Evolutionary conservation across 352 stramenopile genomes (phyloP).

Genomic region (Pythium chondricola): DNA sequence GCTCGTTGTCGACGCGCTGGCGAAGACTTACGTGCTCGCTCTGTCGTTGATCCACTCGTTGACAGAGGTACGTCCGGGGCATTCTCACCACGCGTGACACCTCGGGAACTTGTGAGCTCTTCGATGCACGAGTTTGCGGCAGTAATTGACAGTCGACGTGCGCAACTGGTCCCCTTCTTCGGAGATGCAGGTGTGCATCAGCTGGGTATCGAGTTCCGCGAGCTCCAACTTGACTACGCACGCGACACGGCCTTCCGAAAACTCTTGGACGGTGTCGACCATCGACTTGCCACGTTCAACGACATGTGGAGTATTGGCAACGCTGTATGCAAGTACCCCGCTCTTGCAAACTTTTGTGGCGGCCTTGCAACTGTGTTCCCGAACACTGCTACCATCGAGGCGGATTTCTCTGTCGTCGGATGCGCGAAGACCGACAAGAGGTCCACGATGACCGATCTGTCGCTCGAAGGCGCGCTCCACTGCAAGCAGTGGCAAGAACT

Average conservation of each 20-base stretch:
- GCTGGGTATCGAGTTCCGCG: not conserved
- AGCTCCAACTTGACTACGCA: not conserved
- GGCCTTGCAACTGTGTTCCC: slow-evolving; percentile 7
- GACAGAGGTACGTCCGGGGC: no score
- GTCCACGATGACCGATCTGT: not conserved
- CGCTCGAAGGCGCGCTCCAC: no score
- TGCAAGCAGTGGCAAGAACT: no score
- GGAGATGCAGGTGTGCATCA: not conserved
- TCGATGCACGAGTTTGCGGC: not conserved
- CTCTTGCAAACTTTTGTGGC: slow-evolving; percentile 6
- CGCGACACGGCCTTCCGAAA: not conserved
- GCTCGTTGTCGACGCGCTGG: no score
- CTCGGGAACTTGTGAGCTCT: not conserved
- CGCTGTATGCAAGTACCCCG: not conserved
- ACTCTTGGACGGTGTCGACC: not conserved
- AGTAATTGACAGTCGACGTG: not conserved
- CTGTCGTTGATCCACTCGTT: no score
- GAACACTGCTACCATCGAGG: slow-evolving; percentile 10
- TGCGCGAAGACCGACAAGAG: slow-evolving; percentile 10
- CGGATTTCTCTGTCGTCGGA: slow-evolving; percentile 6
- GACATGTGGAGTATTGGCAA: not conserved
- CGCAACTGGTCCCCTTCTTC: not conserved
- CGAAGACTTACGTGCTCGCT: no score
- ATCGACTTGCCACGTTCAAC: not conserved
- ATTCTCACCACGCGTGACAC: no score